Base-by-base conservation (phyloP, 352 stramenopile species). In the Albugo candida region DNA sequence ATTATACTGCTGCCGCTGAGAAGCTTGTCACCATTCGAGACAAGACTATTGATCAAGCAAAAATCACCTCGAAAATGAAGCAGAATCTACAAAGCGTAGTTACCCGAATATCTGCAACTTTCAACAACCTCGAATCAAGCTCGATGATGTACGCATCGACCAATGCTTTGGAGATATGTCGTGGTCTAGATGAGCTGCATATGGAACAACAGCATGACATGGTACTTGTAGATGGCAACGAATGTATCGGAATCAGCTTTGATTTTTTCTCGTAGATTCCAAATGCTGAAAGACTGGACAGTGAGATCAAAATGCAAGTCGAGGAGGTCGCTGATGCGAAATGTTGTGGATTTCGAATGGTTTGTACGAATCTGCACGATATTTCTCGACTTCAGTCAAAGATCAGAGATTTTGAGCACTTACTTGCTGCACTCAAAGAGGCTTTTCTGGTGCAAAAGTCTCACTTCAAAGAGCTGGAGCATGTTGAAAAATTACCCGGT, bases 371-470 rank as follows among this genome's bases (percentile, higher is more conserved):
- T 39, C 34, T 92, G 48, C 68, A 71, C 11, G 66, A 76, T 53
- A 81, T 92, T 36, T 88, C 79, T 1, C 56, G 69, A 0, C 65
- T 61, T n/a, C 79, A 92, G 57, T 88, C 76, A 5, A 81, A 83
- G 48, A 92, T 92, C 46, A 71, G 77, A n/a, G 79, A 89, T 56
- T 92, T 92, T 64, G 79, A 89, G 45, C 83, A 81, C 47, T 85
- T 72, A n/a, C 36, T 92, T 36, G 61, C 64, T 6, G 78, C 89
- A 47, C 79, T 92, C 41, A 76, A 70, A 34, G 79, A 88, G 40
- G 79, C 76, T 13, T 45, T 86, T 45, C 45, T 52, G 21, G 71
- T 63, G 2, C 79, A 92, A 49, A 88, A 89, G 58, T 76, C 73
- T 35, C 74, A 92, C 48, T 92, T 92, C 45, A 67, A 79, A 45